phyloP scores from a whole-genome alignment of 129 eudicot genomes.

The Calendula officinalis region DNA sequence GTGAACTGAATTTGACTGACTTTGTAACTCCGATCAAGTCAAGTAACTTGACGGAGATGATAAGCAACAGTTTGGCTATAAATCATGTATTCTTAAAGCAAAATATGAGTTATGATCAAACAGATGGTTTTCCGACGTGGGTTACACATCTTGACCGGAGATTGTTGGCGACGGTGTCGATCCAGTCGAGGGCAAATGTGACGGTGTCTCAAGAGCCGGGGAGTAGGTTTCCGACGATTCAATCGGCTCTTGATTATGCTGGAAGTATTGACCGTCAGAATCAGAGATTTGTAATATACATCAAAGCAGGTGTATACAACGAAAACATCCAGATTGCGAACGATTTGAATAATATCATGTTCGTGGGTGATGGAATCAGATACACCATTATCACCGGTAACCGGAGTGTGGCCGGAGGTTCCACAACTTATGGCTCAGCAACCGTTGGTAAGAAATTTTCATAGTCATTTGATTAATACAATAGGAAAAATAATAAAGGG shows the following conservation, averaged over 20 bases:
- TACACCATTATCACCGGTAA: conserved; percentile 64
- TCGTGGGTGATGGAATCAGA: conserved; percentile 73
- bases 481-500: not conserved
- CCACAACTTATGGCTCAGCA: conserved; percentile 72
- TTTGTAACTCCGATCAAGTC: conserved; percentile 46
- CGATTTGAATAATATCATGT: conserved; percentile 59
- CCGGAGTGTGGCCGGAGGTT: conserved; percentile 60
- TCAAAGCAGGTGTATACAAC: conserved; percentile 60
- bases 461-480: not conserved
- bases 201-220: conserved; percentile 58
- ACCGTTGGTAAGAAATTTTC: conserved; percentile 56
- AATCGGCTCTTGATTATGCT: conserved; percentile 60
- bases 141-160: conserved; percentile 45
- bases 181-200: conserved; percentile 42
- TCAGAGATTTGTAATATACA: conserved; percentile 49
- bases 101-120: not conserved
- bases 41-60: conserved; percentile 56
- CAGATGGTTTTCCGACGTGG: conserved; percentile 53
- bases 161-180: conserved; percentile 35
- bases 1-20: conserved; percentile 46
- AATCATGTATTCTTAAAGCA: conserved; percentile 40
- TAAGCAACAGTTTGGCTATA: conserved; percentile 63
- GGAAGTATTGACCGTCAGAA: conserved; percentile 36
- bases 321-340: conserved; percentile 54
- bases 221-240: conserved; percentile 50